These are phyloP conservation scores for Paxillus rubicundulus DNA, from an alignment of 768 basidiomycete species.

Conservation along the genomic window DNA sequence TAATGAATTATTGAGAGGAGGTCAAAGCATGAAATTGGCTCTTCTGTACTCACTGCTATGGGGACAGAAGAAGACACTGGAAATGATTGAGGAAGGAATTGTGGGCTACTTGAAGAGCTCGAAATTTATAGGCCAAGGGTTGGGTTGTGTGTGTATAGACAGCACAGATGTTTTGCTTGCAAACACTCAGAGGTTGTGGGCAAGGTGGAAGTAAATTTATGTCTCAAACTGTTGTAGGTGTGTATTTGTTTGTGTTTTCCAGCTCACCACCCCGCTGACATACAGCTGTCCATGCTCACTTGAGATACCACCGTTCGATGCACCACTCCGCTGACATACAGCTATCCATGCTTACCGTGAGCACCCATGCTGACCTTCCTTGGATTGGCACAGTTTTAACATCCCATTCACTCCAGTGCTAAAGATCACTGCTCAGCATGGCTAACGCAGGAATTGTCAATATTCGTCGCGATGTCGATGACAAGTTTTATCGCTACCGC, in stretches of 20 bases:
- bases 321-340: too few relatives aligned
- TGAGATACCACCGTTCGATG: too few relatives aligned
- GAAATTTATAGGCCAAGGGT: neutral
- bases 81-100: slow-evolving; percentile 26
- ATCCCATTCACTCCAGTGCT: slow-evolving; percentile 45
- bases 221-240: neutral
- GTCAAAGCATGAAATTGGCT: slow-evolving; percentile 82
- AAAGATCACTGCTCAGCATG: slow-evolving; percentile 69
- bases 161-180: neutral
- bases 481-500: slow-evolving; percentile 95
- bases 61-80: slow-evolving; percentile 31
- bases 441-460: slow-evolving; percentile 80
- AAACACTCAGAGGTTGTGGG: neutral
- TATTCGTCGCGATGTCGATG: slow-evolving; percentile 94
- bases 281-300: too few relatives aligned
- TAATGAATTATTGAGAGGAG: slow-evolving; percentile 71
- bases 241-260: slow-evolving; percentile 24
- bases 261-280: too few relatives aligned
- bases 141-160: slow-evolving; percentile 8
- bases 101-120: slow-evolving; percentile 18
- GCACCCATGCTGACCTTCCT: slow-evolving; percentile 12
- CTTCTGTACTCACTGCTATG: slow-evolving; percentile 32
- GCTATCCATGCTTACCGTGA: too few relatives aligned
- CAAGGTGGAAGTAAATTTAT: slow-evolving; percentile 24
- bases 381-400: neutral